phyloP scores from a whole-genome alignment of 228 moss, liverwort and hornwort species.

The Sphagnum fallax region DNA sequence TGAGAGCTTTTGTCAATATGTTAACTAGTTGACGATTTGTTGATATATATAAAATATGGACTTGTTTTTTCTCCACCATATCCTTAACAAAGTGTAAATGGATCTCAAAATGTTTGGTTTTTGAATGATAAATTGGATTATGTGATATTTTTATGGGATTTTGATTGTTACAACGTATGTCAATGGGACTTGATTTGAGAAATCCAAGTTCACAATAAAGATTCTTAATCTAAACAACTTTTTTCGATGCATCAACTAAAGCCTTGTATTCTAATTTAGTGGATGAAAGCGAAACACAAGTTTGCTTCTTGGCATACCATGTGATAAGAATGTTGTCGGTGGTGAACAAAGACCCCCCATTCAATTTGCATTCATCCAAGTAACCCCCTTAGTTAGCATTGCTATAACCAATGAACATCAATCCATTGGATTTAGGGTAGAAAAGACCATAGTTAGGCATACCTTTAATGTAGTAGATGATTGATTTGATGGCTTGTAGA shows the following conservation, averaged over 20 bases:
- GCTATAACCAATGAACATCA: not conserved
- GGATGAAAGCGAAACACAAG: not conserved
- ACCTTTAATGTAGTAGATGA: not conserved
- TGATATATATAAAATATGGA: not conserved
- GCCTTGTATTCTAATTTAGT: not conserved
- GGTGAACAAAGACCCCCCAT: not conserved
- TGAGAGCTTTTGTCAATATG: not conserved
- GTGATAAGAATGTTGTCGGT: not conserved
- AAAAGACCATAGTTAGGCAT: not conserved
- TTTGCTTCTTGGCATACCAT: not conserved
- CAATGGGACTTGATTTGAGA: not conserved
- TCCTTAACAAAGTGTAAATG: not conserved
- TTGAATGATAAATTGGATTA: not conserved
- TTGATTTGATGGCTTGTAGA: not conserved
- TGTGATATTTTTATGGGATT: not conserved
- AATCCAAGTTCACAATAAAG: not conserved
- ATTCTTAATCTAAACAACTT: not conserved
- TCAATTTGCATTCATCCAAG: not conserved
- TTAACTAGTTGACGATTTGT: not conserved
- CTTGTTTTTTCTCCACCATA: not conserved
- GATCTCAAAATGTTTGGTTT: slow-evolving; percentile 1
- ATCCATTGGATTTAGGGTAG: not conserved
- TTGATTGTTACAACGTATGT: not conserved
- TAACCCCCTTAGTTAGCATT: not conserved
- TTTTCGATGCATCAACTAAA: not conserved